phyloP scores from a whole-genome alignment of 106 monocot species.

The Chionographis japonica region DNA sequence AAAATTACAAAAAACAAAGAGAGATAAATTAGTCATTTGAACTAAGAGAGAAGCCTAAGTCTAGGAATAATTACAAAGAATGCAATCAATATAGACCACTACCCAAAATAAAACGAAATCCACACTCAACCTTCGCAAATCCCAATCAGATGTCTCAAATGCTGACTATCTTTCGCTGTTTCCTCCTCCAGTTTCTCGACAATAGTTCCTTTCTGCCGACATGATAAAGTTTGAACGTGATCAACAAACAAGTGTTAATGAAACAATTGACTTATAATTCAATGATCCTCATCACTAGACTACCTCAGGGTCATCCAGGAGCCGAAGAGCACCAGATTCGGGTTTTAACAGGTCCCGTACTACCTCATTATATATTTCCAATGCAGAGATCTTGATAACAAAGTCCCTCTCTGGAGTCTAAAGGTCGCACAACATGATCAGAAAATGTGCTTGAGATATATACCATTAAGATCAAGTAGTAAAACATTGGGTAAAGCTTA shows the following conservation, averaged over 20 bases:
- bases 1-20: constrained; percentile 1
- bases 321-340: constrained; percentile 80
- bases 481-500: constrained; percentile 30
- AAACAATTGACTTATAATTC: neutral
- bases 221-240: neutral
- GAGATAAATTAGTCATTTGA: neutral
- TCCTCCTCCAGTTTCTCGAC: constrained; percentile 94
- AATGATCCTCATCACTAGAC: neutral
- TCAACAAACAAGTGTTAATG: neutral
- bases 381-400: constrained; percentile 79
- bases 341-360: constrained; percentile 82
- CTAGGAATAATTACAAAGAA: neutral
- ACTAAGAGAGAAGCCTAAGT: neutral
- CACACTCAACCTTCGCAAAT: constrained; percentile 79
- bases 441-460: neutral
- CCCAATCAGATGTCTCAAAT: constrained; percentile 72
- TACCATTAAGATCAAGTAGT: too few species aligned
- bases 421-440: constrained; percentile 3
- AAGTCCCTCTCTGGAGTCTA: constrained; percentile 78
- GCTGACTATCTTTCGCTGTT: constrained; percentile 69
- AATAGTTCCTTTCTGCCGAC: constrained; percentile 82
- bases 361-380: constrained; percentile 98
- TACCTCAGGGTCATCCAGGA: constrained; percentile 99
- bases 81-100: neutral
- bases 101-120: neutral